Evolutionary conservation across 1,139 yeast species (phyloP), one percentile per base, ranked within the genome.

Genomic region (Geotrichum bryndzae): DNA sequence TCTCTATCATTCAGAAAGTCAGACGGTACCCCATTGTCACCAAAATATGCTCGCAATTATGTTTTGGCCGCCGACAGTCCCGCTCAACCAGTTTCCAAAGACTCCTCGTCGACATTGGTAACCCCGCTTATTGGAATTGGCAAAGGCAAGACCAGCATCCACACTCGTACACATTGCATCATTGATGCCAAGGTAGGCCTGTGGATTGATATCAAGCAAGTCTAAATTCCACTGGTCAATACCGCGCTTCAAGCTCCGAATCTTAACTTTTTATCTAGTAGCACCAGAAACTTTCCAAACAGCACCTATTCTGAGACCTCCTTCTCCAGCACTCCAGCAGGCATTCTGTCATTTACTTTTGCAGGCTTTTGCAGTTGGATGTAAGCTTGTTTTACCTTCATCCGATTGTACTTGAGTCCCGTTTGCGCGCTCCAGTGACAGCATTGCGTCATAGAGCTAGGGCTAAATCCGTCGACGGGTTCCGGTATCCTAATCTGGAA

Each of bases 241-340:
- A 7, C 59, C 45, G 1, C 63, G 27, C 46, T 29, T 51, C 1
- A 69, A 55, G 27, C 61, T 61, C n/a, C 57, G 48, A 52, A 70
- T 66, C 54, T 68, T 67, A 0, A 54, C 61, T 54, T 72, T 72
- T 68, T 68, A 51, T 73, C 72, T 23, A 74, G 41, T 10, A 74
- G 57, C 15, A 64, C 66, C 0, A 74, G 65, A 35, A 71, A 72
- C 60, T 65, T 62, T 8, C 60, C 57, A 1, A 71, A 58, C 54
- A 73, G 58, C 1, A 65, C 65, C 1, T 67, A 66, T 45, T 71
- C 68, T 2, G 65, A 64, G 5, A 56, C 55, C 33, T 66, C 57
- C 4, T 68, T 67, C 23, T 65, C 64, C 10, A 54, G 56, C 1
- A 64, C 18, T 18, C 18, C 18, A 18, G 18, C 18, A 18, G 58